Evolutionary conservation across 2,329 filamentous ascomycete species (phyloP), one percentile per base, ranked within the genome.

Genomic region (Colletotrichum neosansevieriae): DNA sequence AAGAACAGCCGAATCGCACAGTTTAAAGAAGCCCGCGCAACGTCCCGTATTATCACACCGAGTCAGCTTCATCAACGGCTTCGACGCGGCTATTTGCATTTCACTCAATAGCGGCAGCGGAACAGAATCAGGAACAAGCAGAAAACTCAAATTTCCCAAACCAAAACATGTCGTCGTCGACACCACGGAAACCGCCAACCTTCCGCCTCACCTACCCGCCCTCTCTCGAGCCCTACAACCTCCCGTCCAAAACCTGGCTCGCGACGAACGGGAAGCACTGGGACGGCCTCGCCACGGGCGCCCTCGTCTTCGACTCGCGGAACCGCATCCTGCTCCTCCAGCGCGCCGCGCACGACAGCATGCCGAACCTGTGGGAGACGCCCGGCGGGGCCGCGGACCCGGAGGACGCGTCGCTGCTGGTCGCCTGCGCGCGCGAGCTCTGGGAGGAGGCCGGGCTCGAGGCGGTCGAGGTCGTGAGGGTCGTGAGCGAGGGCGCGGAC

Each of bases 351-450:
- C 75, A 79, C 70, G 83, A 85, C 74, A 81, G 75, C 61, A 79
- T 81, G 75, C 83, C 84, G 3, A 74, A 79, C 63, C 74, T 71
- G 4, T 86, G 85, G 85, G 85, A 87, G 66, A 69, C 79, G 0
- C 84, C 85, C 1, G 85, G 85, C 21, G 85, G 85, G n/a, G 80
- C 76, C 1, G 80, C 80, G 45, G 85, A 86, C 57, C 58, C 73
- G 0, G 74, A 75, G 0, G 84, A 86, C 69, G 50, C 69, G 6
- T 81, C 73, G 12, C 77, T 86, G 4, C 75, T 86, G 4, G 72
- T 79, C 53, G 80, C 78, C 15, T 80, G 79, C n/a, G 81, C 79
- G 15, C 78, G 85, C 15, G 85, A 87, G 75, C 76, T 86, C 2
- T 78, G 74, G 74, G 85, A 86, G 74, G 84, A 86, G 73, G 72